Percentiles rank a stretch among this genome's conserved stretches.
Conservation (phyloP, 148 eudicot species). For the Silene uniflora region DNA sequence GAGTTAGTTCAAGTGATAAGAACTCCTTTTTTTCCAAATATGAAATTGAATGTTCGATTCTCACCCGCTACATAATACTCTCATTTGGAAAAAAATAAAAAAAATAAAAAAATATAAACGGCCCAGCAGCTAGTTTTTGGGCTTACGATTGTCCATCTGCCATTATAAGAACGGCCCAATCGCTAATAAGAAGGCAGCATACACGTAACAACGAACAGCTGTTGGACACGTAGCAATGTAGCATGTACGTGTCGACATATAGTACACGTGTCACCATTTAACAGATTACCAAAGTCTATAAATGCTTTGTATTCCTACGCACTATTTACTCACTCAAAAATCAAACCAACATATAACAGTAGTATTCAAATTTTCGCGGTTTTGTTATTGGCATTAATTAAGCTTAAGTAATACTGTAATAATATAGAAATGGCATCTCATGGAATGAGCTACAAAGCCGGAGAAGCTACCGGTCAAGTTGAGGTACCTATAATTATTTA, state of each 20-base stretch:
- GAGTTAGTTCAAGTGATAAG: too few relatives aligned
- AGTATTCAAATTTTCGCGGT: too few relatives aligned
- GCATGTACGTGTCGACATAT: conserved; percentile 13
- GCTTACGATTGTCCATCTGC: too few relatives aligned
- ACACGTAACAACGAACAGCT: not conserved
- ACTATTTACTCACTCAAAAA: not conserved
- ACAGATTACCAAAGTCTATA: not conserved
- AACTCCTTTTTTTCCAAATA: too few relatives aligned
- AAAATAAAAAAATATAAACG: too few relatives aligned
- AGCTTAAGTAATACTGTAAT: too few relatives aligned
- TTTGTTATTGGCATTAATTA: too few relatives aligned
- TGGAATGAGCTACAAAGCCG: conserved; percentile 51
- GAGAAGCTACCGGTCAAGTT: conserved; percentile 63
- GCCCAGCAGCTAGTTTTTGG: too few relatives aligned
- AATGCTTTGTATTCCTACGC: not conserved
- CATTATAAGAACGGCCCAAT: too few relatives aligned
- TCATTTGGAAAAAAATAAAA: too few relatives aligned
- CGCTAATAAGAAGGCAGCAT: not conserved
- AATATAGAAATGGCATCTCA: conserved; percentile 43
- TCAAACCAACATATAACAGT: not conserved
- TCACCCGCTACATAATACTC: too few relatives aligned
- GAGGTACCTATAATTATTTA: conserved; percentile 38
- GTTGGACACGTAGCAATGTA: not conserved
- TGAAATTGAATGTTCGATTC: too few relatives aligned
- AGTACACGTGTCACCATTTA: conserved; percentile 11